phyloP scores from a whole-genome alignment of 2,329 filamentous ascomycete genomes.

The Aspergillus unguis region DNA sequence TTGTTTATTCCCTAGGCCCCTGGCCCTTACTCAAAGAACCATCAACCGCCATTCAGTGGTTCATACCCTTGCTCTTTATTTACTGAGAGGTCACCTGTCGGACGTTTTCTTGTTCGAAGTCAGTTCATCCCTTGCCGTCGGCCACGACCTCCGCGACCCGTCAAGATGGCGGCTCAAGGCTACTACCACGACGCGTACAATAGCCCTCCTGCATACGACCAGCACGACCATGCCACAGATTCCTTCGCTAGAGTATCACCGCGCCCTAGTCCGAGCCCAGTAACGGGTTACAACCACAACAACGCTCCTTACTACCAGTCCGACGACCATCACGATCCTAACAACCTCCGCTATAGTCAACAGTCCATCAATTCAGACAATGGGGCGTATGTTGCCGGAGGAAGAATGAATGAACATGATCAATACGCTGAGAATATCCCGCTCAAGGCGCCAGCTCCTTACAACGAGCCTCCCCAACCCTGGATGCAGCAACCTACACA shows the following conservation, averaged over 20 bases:
- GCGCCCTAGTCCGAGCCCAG: conserved; percentile 19
- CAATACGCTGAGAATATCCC: conserved; percentile 44
- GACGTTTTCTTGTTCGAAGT: neutral
- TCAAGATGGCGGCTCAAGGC: conserved; percentile 61
- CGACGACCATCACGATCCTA: conserved; percentile 37
- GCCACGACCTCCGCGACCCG: conserved; percentile 5
- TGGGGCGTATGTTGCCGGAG: conserved; percentile 30
- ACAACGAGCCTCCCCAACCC: conserved; percentile 31
- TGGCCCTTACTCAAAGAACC: neutral
- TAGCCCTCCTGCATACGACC: conserved; percentile 32
- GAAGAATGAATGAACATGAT: conserved; percentile 31
- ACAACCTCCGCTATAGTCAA: conserved; percentile 37
- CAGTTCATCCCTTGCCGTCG: conserved; percentile 5
- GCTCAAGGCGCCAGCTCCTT: conserved; percentile 35
- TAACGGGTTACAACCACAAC: conserved; percentile 15
- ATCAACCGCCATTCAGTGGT: too few species aligned
- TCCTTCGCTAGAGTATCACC: conserved; percentile 34
- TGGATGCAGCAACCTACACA: conserved; percentile 45
- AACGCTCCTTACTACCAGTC: conserved; percentile 35
- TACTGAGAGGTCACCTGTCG: neutral
- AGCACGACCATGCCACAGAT: conserved; percentile 34
- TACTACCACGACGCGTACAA: conserved; percentile 57
- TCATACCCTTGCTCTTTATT: neutral
- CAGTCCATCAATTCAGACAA: conserved; percentile 36
- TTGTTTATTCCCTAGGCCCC: conserved; percentile 7